These are phyloP conservation scores for Priceomyces melissophilus DNA, from an alignment of 805 yeast species.

Conservation along the genomic window DNA sequence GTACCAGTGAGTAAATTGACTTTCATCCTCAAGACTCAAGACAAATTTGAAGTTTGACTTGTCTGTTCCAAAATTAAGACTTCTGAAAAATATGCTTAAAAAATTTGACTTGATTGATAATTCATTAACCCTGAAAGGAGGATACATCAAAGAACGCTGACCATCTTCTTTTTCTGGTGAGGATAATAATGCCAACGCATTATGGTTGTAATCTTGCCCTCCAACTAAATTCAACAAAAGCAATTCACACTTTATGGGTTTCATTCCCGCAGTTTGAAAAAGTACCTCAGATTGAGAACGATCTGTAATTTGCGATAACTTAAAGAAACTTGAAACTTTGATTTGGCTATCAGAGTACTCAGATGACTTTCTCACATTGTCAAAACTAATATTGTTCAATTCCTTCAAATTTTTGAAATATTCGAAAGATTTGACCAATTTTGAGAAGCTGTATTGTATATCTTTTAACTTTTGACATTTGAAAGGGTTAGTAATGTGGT, in stretches of 20 bases:
- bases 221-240: slow-evolving; percentile 31
- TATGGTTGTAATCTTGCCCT: slow-evolving; percentile 14
- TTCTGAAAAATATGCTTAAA: slow-evolving; percentile 9
- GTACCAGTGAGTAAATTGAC: slow-evolving; percentile 27
- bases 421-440: slow-evolving; percentile 15
- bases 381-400: slow-evolving; percentile 33
- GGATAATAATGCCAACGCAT: slow-evolving; percentile 37
- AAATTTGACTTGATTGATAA: slow-evolving; percentile 19
- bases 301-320: slow-evolving; percentile 31
- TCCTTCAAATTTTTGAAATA: slow-evolving; percentile 12
- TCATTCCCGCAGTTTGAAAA: slow-evolving; percentile 6
- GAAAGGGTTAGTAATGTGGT: slow-evolving; percentile 36
- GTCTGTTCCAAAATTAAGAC: slow-evolving; percentile 17
- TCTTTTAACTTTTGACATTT: slow-evolving; percentile 27
- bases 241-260: slow-evolving; percentile 23
- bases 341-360: slow-evolving; percentile 6
- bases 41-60: slow-evolving; percentile 10
- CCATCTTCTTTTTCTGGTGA: slow-evolving; percentile 14
- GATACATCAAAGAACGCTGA: slow-evolving; percentile 33
- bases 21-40: slow-evolving; percentile 13
- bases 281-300: slow-evolving; percentile 25
- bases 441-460: slow-evolving; percentile 11
- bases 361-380: slow-evolving; percentile 30
- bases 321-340: slow-evolving; percentile 37
- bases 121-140: slow-evolving; percentile 42